Base-by-base conservation (phyloP, 2,329 filamentous ascomycete genomes). In the Hypomyces perniciosus region DNA sequence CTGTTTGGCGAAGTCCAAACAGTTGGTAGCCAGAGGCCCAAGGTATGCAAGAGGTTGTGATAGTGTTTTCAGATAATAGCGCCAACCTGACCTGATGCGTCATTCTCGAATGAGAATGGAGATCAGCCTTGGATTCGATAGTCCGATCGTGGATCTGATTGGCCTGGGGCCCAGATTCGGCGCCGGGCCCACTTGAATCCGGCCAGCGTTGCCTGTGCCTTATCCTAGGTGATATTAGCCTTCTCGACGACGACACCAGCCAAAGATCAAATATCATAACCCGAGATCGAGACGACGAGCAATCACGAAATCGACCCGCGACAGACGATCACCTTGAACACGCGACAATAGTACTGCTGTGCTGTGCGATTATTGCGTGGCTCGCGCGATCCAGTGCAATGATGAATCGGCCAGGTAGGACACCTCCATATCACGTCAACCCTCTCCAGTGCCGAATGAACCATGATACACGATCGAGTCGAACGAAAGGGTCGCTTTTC, bases 351-450 rank as follows among this genome's bases (percentile, higher is more conserved):
- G 46, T 29, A 54, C 35, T 42, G 38, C 39, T 46, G 42, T 42
- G 38, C 39, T 46, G 42, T 44, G 39, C 46, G 42, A 42, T 33
- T 46, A 40, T 45, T 50, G 52, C 44, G 53, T 55, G 47, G 45
- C 55, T 56, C 56, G 60, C 60, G 59, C 63, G 54, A 61, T 54
- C 51, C 51, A 51, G 55, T 58, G 56, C 63, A 68, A 73, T 67
- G 64, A 81, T 81, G 78, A 81, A 81, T 68, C 74, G 78, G 73
- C 74, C 76, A 80, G 78, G 78, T 81, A 81, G 67, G 72, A 39
- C 38, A 40, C 38, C n/a, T 41, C 48, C 48, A 50, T 20, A 53
- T 35, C n/a, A 8, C 26, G n/a, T 30, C 50, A 33, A 27, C 43
- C 43, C 48, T 31, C 33, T 20, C 37, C 54, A 44, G 51, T 54